Base-by-base conservation (phyloP, 306 rosid species). In the Trifolium dubium region DNA sequence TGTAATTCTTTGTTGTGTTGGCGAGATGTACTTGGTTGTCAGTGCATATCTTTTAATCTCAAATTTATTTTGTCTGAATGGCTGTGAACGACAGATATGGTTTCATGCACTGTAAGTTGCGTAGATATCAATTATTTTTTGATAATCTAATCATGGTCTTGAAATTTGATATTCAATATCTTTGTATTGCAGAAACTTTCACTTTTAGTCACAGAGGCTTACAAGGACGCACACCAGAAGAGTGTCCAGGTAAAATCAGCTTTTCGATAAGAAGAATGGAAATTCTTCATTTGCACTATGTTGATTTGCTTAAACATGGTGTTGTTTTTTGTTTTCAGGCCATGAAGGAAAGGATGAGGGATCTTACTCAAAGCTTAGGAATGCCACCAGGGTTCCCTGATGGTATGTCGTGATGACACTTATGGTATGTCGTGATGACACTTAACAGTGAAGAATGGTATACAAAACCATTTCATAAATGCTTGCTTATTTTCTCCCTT, bases 171-270 rank as follows among this genome's bases (percentile, higher is more conserved):
- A 47, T 69, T 66, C 40, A 17, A 11, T 29, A 51, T 73, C 60
- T 75, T 79, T 56, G 31, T 10, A 9, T 56, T 79, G 86, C 90
- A 92, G 92, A 88, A 92, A 84, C 81, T 92, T 17, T 87, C 94
- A 10, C 89, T 87, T 83, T 77, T 90, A 83, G 77, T 90, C 66
- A 87, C 92, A 0, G 98, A 92, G 75, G 98, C 98, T 60, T 90
- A 92, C 84, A 85, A 83, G 69, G 92, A 92, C 67, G 98, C 98
- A 56, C 89, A 90, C 64, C 88, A 89, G 85, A 93, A 93, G 84
- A 89, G 95, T 69, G 96, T 88, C 31, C 82, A 7, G 92, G 92
- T 86, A 43, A 83, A 78, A 77, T 46, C 35, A 19, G 53, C 18
- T 63, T 56, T 64, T 74, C 49, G 34, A 43, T 7, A 50, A 59